Base-by-base conservation (phyloP, 768 basidiomycete genomes). In the Postia placenta region DNA sequence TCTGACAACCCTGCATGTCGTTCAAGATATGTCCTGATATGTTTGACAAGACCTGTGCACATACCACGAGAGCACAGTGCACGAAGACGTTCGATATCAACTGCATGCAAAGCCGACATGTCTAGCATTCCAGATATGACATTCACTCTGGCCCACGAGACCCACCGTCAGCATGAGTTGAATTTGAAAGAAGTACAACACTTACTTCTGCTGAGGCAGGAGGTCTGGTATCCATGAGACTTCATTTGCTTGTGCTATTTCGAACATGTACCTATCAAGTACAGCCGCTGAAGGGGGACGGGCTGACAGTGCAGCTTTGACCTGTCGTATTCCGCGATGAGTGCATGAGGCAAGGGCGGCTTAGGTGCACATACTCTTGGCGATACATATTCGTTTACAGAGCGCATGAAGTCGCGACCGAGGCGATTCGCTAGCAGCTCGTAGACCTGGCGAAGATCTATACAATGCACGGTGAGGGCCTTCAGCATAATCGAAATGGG, bases 161-260 rank as follows among this genome's bases (percentile, higher is more conserved):
- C 49, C 43, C 46, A 35, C 52, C 38, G 46, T 42, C 48, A 45
- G n/a, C n/a, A n/a, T n/a, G n/a, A n/a, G n/a, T n/a, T n/a, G n/a
- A n/a, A n/a, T n/a, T n/a, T n/a, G n/a, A n/a, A n/a, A n/a, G n/a
- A n/a, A n/a, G n/a, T n/a, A n/a, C 24, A 26, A 19, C 11, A 59
- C 81, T 24, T 42, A 86, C 87, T 81, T 72, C 50, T 87, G 77
- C 56, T 82, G 74, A 47, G 84, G 72, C 1, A 71, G 69, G 33
- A 74, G 74, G 52, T 81, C 81, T 11, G 86, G 81, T 6, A 56
- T 60, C 87, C 87, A 90, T 26, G 73, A 63, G 19, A 87, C 66
- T 20, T 69, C 68, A 55, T 79, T 76, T 5, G 69, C 64, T 22
- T 70, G 66, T 15, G 83, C 83, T 45, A 85, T 76, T 28, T 68